Evolutionary conservation across 129 eudicot genomes (phyloP), one percentile per base, ranked within the genome.

Genomic region (Centella asiatica): DNA sequence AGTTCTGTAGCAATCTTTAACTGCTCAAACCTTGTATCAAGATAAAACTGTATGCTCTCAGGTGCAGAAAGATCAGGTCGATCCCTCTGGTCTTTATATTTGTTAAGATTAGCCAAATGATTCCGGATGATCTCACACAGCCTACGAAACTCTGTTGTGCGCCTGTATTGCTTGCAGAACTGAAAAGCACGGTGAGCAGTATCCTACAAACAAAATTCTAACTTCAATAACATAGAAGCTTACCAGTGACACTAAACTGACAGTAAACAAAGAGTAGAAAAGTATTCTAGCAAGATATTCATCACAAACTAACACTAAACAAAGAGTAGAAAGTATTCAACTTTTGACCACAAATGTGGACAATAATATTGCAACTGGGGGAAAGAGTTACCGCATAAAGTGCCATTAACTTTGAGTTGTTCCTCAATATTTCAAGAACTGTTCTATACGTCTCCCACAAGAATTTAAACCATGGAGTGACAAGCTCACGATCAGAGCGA

Each of bases 1-100:
- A 93, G 92, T 72, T 93, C 99, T 9, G 95, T 93, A n/a, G 99
- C 96, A 77, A 93, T 78, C 80, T 85, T 93, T 28, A 93, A 65
- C 72, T 93, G 99, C 80, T 93, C 95, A 72, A 93, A 82, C 78
- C 99, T 63, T 62, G 96, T 93, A 46, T 93, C 96, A 28, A 93
- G 90, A 70, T 93, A 93, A 53, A 93, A 83, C 74, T 87, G 86
- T 42, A 93, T 62, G 70, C 89, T 87, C 60, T 93, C 99, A 18
- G 99, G 92, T 44, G 95, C 92, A 31, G 92, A 59, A 39, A 93
- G 82, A 47, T 93, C 96, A 64, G 99, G 99, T 40, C 96, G 82
- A 70, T 93, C 96, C 68, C 96, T 76, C 64, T 87, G 99, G 70
- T 93, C 99, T 76, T 86, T 74, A 67, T 84, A 93, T 66, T 93